phyloP scores from a whole-genome alignment of 306 rosid species.

The Potentilla sterilis region DNA sequence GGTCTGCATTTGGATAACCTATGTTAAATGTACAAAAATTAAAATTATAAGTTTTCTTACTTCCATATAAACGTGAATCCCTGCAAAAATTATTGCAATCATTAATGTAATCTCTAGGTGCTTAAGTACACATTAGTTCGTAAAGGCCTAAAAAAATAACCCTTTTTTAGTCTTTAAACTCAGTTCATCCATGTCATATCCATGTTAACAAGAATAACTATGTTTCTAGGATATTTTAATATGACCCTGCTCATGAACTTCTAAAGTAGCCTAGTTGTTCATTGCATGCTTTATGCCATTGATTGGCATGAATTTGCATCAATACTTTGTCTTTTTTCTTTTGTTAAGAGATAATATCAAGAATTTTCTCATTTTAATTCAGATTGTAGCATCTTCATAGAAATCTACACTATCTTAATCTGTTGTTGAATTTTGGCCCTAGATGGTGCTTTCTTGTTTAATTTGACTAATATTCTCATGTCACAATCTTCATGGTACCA shows the following conservation, averaged over 20 bases:
- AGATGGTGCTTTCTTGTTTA: not conserved
- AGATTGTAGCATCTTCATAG: not conserved
- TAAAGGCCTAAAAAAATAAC: no score
- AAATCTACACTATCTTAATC: no score
- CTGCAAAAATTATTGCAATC: not conserved
- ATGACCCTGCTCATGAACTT: not conserved
- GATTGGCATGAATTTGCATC: conserved; percentile 9
- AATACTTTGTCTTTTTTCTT: not conserved
- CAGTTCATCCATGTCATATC: not conserved
- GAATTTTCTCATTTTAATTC: not conserved
- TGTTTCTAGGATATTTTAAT: not conserved
- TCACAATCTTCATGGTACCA: conserved; percentile 36
- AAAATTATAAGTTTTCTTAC: not conserved
- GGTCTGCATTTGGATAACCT: conserved; percentile 7
- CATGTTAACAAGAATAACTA: not conserved
- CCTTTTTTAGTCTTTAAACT: not conserved
- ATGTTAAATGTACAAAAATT: not conserved
- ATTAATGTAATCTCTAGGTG: not conserved
- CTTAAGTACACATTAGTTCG: no score
- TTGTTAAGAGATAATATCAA: not conserved
- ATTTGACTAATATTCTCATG: not conserved
- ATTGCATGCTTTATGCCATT: not conserved
- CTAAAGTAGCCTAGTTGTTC: not conserved
- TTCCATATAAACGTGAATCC: not conserved
- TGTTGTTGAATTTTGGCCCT: not conserved